Evolutionary conservation across 1,284 basidiomycete species (phyloP).

Genomic region (Cystobasidium pallidum): DNA sequence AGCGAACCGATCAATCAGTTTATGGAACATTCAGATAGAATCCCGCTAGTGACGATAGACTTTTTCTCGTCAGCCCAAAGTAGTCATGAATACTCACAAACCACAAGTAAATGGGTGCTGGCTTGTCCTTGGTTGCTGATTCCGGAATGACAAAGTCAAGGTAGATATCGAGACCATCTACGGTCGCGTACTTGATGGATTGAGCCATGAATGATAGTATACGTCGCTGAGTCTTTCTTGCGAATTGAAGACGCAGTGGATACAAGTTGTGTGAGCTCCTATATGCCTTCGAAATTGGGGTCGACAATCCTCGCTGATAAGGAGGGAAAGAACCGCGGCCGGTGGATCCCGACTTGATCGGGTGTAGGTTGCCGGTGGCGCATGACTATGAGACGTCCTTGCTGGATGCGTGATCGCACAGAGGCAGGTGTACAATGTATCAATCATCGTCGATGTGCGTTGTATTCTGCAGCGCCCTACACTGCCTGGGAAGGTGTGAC

Average conservation of each 20-base stretch:
- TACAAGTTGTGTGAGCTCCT: too few species aligned
- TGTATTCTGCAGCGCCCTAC: too few species aligned
- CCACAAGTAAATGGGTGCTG: slow-evolving; percentile 49
- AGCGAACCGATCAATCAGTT: neutral
- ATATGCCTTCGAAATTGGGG: too few species aligned
- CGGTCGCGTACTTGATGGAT: slow-evolving; percentile 41
- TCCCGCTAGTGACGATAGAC: neutral
- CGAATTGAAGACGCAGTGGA: neutral
- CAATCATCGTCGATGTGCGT: too few species aligned
- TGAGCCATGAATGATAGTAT: slow-evolving; percentile 18
- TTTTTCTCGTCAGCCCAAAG: neutral
- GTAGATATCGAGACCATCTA: slow-evolving; percentile 46
- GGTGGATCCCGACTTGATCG: neutral
- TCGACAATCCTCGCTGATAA: neutral
- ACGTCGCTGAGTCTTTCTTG: neutral
- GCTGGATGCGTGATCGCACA: too few species aligned
- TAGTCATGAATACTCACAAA: slow-evolving; percentile 38
- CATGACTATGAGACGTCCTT: neutral
- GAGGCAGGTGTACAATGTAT: too few species aligned
- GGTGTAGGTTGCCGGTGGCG: neutral
- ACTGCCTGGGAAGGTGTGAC: too few species aligned
- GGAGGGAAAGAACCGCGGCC: neutral
- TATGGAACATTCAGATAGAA: neutral
- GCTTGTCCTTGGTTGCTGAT: slow-evolving; percentile 27
- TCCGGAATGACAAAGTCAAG: slow-evolving; percentile 45